Conservation (phyloP, 202 grass and related monocot species). For the Eragrostis tef region DNA sequence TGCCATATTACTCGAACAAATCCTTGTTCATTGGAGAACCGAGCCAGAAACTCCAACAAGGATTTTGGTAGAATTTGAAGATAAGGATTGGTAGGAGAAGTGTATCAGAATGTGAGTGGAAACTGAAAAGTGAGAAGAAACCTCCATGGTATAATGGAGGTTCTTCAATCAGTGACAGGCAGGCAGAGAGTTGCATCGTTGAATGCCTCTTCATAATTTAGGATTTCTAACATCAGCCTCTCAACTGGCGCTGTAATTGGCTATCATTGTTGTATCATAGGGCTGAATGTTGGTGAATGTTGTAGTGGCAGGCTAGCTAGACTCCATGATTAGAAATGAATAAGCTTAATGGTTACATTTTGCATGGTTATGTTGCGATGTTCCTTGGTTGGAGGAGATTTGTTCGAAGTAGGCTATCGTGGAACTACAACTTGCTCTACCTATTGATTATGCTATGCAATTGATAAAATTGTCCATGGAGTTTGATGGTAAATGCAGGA, state of each 20-base stretch:
- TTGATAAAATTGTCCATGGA: too few species aligned
- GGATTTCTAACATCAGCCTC: neutral
- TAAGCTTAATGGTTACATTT: neutral
- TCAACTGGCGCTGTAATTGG: neutral
- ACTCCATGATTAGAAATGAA: slow-evolving; percentile 37
- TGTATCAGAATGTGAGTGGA: slow-evolving; percentile 9
- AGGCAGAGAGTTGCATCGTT: slow-evolving; percentile 3
- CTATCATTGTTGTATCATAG: neutral
- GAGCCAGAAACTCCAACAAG: slow-evolving; percentile 13
- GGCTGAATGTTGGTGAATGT: slow-evolving; percentile 23
- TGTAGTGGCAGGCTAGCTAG: slow-evolving; percentile 35
- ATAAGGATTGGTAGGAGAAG: neutral
- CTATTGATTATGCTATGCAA: too few species aligned
- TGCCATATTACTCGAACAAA: neutral
- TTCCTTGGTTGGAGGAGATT: neutral
- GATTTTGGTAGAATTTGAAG: slow-evolving; percentile 22
- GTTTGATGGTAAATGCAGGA: too few species aligned
- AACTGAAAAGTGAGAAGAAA: neutral
- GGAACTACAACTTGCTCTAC: neutral
- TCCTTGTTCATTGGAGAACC: slow-evolving; percentile 37
- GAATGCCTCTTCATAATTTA: slow-evolving; percentile 8
- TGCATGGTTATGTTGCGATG: neutral
- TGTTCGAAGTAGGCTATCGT: neutral
- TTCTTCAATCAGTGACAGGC: neutral
- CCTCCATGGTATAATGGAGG: slow-evolving; percentile 5